These are phyloP conservation scores for Botryotinia globosa DNA, from an alignment of 2,329 filamentous ascomycete genomes.

Conservation along the genomic window DNA sequence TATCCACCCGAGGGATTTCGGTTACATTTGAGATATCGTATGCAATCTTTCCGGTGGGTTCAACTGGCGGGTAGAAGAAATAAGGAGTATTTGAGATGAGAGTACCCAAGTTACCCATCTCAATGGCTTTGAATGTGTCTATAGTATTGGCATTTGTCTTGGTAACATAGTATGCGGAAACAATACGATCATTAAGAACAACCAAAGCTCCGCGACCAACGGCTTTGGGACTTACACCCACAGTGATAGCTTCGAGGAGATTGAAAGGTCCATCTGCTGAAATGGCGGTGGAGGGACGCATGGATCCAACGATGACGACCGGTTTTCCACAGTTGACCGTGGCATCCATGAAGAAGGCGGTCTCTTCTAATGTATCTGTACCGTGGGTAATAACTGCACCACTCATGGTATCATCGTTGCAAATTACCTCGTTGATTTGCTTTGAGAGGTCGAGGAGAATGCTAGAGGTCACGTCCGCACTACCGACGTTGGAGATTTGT, in stretches of 20 bases:
- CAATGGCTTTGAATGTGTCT: constrained; percentile 58
- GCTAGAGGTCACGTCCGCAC: constrained; percentile 47
- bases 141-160: constrained; percentile 63
- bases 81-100: constrained; percentile 57
- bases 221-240: constrained; percentile 49
- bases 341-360: constrained; percentile 60
- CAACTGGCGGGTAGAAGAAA: constrained; percentile 56
- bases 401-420: constrained; percentile 37
- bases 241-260: constrained; percentile 56
- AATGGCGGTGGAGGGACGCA: constrained; percentile 61
- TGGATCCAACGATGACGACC: constrained; percentile 58
- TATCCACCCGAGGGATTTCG: constrained; percentile 52
- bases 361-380: constrained; percentile 63
- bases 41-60: constrained; percentile 47
- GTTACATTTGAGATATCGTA: constrained; percentile 43
- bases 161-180: constrained; percentile 55
- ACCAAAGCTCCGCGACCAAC: constrained; percentile 55
- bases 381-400: constrained; percentile 62
- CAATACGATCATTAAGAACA: constrained; percentile 61
- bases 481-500: constrained; percentile 51
- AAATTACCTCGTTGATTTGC: constrained; percentile 46
- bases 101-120: constrained; percentile 56
- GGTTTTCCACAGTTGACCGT: constrained; percentile 57
- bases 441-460: constrained; percentile 49
- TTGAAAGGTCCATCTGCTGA: constrained; percentile 63